Base-by-base conservation (phyloP, 202 grass and related monocot species). In the Carex arenaria region DNA sequence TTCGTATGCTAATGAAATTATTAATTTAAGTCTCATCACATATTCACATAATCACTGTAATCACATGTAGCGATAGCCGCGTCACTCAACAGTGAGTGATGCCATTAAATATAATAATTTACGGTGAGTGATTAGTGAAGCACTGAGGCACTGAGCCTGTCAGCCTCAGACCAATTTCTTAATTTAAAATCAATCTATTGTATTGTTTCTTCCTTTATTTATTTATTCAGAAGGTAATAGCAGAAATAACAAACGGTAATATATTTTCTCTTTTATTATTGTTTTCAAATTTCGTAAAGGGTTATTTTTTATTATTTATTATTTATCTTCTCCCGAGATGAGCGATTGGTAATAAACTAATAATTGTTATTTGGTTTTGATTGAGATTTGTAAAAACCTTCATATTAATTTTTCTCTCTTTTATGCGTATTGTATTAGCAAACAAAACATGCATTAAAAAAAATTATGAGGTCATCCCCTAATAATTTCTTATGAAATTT, bases 1-100 rank as follows among this genome's bases (percentile, higher is more conserved):
- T 34, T 68, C 10, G 6, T 53, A 52, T 34, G 17, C 9, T 26
- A 26, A 26, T 26, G 26, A 26, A 26, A 26, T 1, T 26, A 26
- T 26, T 26, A 26, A 26, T 26, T 75, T 31, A 57, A 77, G 30
- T 67, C 3, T 15, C 63, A 55, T 82, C 62, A 67, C 62, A 82
- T 82, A 26, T 26, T 26, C 26, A 26, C 26, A 26, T 26, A 26
- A 1, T 26, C 26, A 67, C 62, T 1, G 1, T 26, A 26, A 1
- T 26, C 26, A 67, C 62, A 82, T 82, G 80, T 2, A 42, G 61
- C 23, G 23, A 79, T 34, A n/a, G 20, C 4, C 59, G 34, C 30
- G 28, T 18, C 61, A 80, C 77, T 40, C 14, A 56, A 80, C 34
- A 62, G 77, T 82, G 62, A n/a, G 18, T 20, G 62, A n/a, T 56